Base-by-base conservation (phyloP, 2,329 filamentous ascomycete species). In the Chaetomium sp. region DNA sequence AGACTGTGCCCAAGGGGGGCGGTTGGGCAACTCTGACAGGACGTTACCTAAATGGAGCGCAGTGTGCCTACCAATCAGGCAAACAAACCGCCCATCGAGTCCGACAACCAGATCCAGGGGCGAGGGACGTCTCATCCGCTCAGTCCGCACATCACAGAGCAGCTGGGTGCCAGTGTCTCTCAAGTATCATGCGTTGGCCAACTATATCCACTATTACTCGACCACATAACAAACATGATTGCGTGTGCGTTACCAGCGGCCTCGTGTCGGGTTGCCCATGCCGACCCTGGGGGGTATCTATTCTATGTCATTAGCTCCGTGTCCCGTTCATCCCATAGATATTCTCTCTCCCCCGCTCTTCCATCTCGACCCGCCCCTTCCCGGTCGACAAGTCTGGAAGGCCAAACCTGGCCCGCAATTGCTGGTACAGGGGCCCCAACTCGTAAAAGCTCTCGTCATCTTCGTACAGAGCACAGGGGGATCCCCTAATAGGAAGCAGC, bases 401-500 rank as follows among this genome's bases (percentile, higher is more conserved):
- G 1, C 75, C 70, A 63, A 78, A 77, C 63, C 82, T 76, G 55
- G 73, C 76, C 70, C 83, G 85, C 62, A 92, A 73, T 31, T 81
- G 74, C 33, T 83, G 77, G 3, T 94, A 81, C 3, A 87, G 79
- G 4, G 83, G 83, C 0, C 90, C 90, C 71, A 91, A 80, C 16
- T 83, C 81, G 73, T 90, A 96, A 64, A 91, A 86, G 71, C 90
- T 88, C 67, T 85, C 82, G 65, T 81, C 80, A 69, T 81, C 83
- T 55, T 87, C 86, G 71, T 93, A 90, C 60, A 85, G 83, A 58
- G 83, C 83, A 75, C 90, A 94, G 0, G 94, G 94, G 4, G 90
- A 92, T 65, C 85, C 82, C 63, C 82, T 86, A 38, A 96, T 75
- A 0, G 94, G 94, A 1, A 97, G 77, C 13, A 97, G 73, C 93